These are phyloP conservation scores for Cytospora piceae DNA, from an alignment of 2,329 filamentous ascomycete genomes.

Conservation along the genomic window DNA sequence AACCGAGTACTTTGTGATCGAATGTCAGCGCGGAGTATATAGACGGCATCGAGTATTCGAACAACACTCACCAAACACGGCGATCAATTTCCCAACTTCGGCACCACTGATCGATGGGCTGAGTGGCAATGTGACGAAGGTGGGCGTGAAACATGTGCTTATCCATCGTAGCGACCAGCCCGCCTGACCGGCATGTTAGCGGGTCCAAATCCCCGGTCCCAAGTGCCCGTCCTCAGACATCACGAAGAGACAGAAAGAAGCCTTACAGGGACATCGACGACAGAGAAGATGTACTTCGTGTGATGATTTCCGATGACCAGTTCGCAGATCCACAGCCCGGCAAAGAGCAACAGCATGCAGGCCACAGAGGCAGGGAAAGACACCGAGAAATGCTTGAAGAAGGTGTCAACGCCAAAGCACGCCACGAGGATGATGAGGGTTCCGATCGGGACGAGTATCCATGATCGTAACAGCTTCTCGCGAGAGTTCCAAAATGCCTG, in stretches of 20 bases:
- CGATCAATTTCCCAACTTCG: slow-evolving; percentile 63
- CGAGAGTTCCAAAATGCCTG: slow-evolving; percentile 28
- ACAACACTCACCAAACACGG: slow-evolving; percentile 56
- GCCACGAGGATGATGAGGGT: slow-evolving; percentile 45
- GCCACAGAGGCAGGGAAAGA: slow-evolving; percentile 65
- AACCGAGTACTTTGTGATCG: slow-evolving; percentile 53
- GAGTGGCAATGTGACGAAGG: slow-evolving; percentile 62
- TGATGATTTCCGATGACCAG: slow-evolving; percentile 50
- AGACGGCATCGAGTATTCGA: background rate
- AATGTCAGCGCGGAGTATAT: background rate
- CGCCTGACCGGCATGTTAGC: slow-evolving; percentile 43
- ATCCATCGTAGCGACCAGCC: slow-evolving; percentile 63
- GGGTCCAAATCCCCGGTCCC: background rate
- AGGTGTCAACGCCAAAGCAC: slow-evolving; percentile 49
- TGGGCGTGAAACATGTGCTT: slow-evolving; percentile 61
- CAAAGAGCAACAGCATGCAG: slow-evolving; percentile 58
- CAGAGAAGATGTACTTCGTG: slow-evolving; percentile 51
- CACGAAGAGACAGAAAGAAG: rapidly evolving
- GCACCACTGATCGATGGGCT: slow-evolving; percentile 56
- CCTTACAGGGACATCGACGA: slow-evolving; percentile 59
- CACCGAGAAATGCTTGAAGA: slow-evolving; percentile 51
- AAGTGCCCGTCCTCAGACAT: too few relatives aligned
- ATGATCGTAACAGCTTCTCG: slow-evolving; percentile 41
- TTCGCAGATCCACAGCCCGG: slow-evolving; percentile 53
- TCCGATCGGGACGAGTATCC: slow-evolving; percentile 56